Base-by-base conservation (phyloP, 352 stramenopile genomes). In the Phytophthora meadii region DNA sequence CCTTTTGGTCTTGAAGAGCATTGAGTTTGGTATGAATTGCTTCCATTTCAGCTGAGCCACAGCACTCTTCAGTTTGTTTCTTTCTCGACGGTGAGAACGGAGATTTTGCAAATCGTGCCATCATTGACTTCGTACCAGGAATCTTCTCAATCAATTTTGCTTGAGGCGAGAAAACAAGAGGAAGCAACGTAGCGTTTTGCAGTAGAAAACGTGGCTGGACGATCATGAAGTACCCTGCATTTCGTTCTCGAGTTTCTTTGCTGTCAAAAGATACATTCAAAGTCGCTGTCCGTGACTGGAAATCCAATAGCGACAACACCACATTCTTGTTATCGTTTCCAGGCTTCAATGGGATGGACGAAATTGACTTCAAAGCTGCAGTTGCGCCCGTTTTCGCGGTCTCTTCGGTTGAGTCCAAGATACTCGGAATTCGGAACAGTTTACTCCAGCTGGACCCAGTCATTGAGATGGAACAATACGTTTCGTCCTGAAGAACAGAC, bases 361-460 rank as follows among this genome's bases (percentile, higher is more conserved):
- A 62, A 12, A 62, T 64, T 11, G 44, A 45, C n/a, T 52, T 68
- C 17, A 65, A 37, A 2, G 50, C 42, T 34, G 61, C 39, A 42
- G 55, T 6, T 12, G 50, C 68, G 8, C 17, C 22, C 36, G 32
- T 45, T 6, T 55, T 61, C 17, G 8, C 14, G 4, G 39, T 28
- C 12, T 66, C 32, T 24, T 65, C 61, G 4, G 41, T 24, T 15
- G 41, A 61, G 25, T 66, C 67, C 24, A 84, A 76, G 0, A 64
- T 54, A 2, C 46, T 79, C 4, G 79, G 81, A 9, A 94, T 59
- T 40, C 81, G 64, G 36, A 94, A 90, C 0, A 94, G 65, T 28
- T 85, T 86, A 65, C 82, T 94, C 87, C 87, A 95, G 61, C 76
- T 92, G 39, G 87, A 89, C 0, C 79, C 81, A 8, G 82, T 92